phyloP scores from a whole-genome alignment of 768 basidiomycete genomes.

The Suillus cothurnatus region DNA sequence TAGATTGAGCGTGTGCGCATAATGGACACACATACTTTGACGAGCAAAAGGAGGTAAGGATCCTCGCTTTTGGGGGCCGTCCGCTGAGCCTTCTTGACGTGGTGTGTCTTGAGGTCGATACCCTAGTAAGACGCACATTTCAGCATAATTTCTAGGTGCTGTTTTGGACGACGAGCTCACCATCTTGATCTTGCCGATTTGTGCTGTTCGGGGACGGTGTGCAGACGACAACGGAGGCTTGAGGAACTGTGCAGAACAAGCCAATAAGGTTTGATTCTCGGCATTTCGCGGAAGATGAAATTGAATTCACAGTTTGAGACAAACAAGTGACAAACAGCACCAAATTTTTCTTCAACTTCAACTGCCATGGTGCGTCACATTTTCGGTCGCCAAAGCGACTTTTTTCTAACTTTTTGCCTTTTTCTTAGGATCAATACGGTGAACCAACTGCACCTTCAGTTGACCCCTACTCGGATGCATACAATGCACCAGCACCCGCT shows the following conservation, averaged over 20 bases:
- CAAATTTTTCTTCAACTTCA: constrained; percentile 46
- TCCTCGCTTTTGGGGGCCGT: constrained; percentile 98
- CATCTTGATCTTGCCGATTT: constrained; percentile 74
- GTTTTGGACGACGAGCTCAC: constrained; percentile 60
- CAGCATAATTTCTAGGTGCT: constrained; percentile 24
- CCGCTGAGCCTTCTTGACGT: constrained; percentile 97
- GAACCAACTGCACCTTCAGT: constrained; percentile 59
- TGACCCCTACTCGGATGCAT: constrained; percentile 84
- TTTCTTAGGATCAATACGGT: constrained; percentile 55
- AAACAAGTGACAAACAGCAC: constrained; percentile 41
- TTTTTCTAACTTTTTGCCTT: constrained; percentile 13
- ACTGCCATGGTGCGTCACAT: constrained; percentile 71
- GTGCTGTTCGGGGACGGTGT: constrained; percentile 52
- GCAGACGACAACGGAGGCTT: constrained; percentile 47
- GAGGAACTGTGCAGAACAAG: constrained; percentile 64
- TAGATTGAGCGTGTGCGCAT: constrained; percentile 14
- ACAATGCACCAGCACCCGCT: constrained; percentile 64
- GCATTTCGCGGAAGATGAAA: constrained; percentile 28
- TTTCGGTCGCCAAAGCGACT: constrained; percentile 8
- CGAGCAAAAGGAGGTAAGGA: constrained; percentile 96
- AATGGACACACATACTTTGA: constrained; percentile 68
- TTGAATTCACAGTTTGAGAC: constrained; percentile 28
- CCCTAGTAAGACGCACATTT: constrained; percentile 52
- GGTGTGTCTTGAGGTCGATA: constrained; percentile 95
- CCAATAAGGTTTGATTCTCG: constrained; percentile 37